Conservation (phyloP, 163 green algal genomes). For the Trebouxiophyceae sp. region DNA sequence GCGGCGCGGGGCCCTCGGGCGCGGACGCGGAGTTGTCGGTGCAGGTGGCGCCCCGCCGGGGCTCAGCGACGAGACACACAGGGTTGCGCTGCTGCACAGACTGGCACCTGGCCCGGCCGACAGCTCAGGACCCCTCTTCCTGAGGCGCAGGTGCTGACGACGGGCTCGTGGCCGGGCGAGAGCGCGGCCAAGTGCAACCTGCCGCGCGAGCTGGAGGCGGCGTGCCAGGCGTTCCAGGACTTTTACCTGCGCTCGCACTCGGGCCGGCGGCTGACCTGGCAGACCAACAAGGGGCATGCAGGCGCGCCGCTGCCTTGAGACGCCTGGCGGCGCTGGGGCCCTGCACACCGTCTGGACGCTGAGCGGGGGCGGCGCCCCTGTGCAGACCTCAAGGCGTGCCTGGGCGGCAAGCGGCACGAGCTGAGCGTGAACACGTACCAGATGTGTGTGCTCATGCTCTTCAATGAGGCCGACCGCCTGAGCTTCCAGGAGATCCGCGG, state of each 20-base stretch:
- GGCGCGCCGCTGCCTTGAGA: slow-evolving; percentile 46
- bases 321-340: too few relatives aligned
- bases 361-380: too few relatives aligned
- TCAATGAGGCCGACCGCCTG: slow-evolving; percentile 81
- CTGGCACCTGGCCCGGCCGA: too few relatives aligned
- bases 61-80: too few relatives aligned
- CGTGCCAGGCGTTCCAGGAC: slow-evolving; percentile 55
- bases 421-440: slow-evolving; percentile 88
- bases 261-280: slow-evolving; percentile 87
- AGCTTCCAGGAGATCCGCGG: slow-evolving; percentile 49
- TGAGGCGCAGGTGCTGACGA: slow-evolving; percentile 84
- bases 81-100: background rate
- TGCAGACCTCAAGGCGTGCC: slow-evolving; percentile 37
- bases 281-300: slow-evolving; percentile 91
- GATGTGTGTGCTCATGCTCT: slow-evolving; percentile 87
- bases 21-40: slow-evolving; percentile 69
- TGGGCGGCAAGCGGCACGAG: slow-evolving; percentile 53
- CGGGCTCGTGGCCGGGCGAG: slow-evolving; percentile 90
- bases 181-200: slow-evolving; percentile 61
- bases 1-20: background rate
- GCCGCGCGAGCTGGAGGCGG: slow-evolving; percentile 51
- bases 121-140: background rate
- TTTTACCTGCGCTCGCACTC: slow-evolving; percentile 89
- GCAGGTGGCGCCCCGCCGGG: slow-evolving; percentile 38
- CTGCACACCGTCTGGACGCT: too few relatives aligned